These are phyloP conservation scores for Gleditsia sinensis DNA, from an alignment of 306 rosid species.

Conservation along the genomic window DNA sequence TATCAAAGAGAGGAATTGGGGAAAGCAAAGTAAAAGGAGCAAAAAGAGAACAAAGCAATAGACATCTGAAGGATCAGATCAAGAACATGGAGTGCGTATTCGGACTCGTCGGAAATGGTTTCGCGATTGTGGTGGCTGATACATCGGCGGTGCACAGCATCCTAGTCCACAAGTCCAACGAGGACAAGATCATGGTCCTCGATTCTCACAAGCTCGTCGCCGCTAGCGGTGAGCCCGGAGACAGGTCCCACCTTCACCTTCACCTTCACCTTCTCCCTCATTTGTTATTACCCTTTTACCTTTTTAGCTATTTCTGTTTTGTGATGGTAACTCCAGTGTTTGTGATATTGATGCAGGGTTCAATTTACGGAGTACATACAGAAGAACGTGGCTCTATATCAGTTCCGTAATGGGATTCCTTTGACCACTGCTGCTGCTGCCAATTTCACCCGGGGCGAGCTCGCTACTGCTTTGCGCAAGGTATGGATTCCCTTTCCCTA, in stretches of 20 bases:
- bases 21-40: background rate
- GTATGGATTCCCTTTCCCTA: constrained; percentile 32
- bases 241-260: constrained; percentile 58
- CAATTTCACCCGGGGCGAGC: constrained; percentile 78
- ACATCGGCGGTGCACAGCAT: constrained; percentile 95
- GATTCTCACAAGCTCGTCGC: constrained; percentile 97
- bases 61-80: background rate
- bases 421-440: constrained; percentile 81
- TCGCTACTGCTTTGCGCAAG: constrained; percentile 86
- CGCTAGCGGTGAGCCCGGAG: constrained; percentile 96
- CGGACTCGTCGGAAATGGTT: constrained; percentile 81
- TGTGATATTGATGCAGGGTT: constrained; percentile 49
- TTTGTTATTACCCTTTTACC: background rate
- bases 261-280: background rate
- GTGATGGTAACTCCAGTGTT: background rate
- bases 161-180: constrained; percentile 90
- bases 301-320: background rate
- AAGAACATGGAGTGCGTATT: constrained; percentile 81
- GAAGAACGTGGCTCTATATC: constrained; percentile 76
- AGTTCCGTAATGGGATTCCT: constrained; percentile 80
- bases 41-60: background rate
- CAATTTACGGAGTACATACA: constrained; percentile 81
- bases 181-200: constrained; percentile 98
- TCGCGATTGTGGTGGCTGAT: constrained; percentile 83
- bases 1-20: background rate